phyloP scores from a whole-genome alignment of 2,329 filamentous ascomycete genomes.

The Pseudofabraea citricarpa region DNA sequence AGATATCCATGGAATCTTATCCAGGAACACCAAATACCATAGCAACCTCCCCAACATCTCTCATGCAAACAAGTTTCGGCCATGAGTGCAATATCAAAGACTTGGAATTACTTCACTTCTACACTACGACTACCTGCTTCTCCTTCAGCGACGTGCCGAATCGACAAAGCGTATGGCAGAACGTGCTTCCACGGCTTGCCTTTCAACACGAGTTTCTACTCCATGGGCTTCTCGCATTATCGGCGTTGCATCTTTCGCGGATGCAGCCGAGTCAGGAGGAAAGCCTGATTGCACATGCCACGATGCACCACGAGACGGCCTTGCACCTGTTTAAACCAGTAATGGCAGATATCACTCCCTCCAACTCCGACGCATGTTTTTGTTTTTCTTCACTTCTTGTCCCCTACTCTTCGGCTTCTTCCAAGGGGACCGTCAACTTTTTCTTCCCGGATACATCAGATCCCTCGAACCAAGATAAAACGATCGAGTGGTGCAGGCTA shows the following conservation, averaged over 20 bases:
- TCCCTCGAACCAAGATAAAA: neutral
- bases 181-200: slow-evolving; percentile 11
- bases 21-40: neutral
- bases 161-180: slow-evolving; percentile 9
- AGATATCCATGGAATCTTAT: neutral
- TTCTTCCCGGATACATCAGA: slow-evolving; percentile 7
- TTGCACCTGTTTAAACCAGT: slow-evolving; percentile 7
- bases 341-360: slow-evolving; percentile 4
- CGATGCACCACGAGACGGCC: slow-evolving; percentile 7
- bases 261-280: slow-evolving; percentile 5
- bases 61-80: neutral
- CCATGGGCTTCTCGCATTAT: slow-evolving; percentile 12
- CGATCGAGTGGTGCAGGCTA: slow-evolving; percentile 7
- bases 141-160: slow-evolving; percentile 7
- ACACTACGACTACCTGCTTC: slow-evolving; percentile 9
- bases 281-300: slow-evolving; percentile 3
- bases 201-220: slow-evolving; percentile 14
- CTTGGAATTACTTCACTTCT: slow-evolving; percentile 17
- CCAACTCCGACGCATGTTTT: slow-evolving; percentile 13
- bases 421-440: slow-evolving; percentile 7
- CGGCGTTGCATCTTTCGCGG: slow-evolving; percentile 13
- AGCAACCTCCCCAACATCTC: slow-evolving; percentile 1
- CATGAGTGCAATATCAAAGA: slow-evolving; percentile 5
- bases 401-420: slow-evolving; percentile 10
- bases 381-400: slow-evolving; percentile 10